Conservation (phyloP, 768 basidiomycete genomes). For the Erythrobasidium yunnanense region DNA sequence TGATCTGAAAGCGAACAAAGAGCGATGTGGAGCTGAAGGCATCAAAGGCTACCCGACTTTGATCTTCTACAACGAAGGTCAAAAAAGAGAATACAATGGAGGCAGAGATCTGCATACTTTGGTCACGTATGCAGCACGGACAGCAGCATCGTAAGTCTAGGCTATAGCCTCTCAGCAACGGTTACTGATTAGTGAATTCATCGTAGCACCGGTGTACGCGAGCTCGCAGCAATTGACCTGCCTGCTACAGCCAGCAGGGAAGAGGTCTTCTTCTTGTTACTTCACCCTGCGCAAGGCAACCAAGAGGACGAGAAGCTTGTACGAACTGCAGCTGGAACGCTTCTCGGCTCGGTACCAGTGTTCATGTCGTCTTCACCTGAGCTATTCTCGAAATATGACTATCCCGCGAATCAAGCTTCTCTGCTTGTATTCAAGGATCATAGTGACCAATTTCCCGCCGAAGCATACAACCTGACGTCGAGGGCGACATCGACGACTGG, state of each 20-base stretch:
- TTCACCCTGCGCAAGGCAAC: conserved; percentile 44
- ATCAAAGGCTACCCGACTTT: conserved; percentile 77
- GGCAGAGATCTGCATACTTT: conserved; percentile 51
- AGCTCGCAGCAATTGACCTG: conserved; percentile 44
- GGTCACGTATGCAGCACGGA: conserved; percentile 8
- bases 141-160: neutral
- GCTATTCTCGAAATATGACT: conserved; percentile 38
- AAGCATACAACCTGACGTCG: conserved; percentile 24
- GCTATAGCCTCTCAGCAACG: neutral
- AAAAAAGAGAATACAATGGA: conserved; percentile 63
- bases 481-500: conserved; percentile 10
- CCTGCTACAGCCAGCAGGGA: conserved; percentile 46
- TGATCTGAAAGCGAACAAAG: conserved; percentile 51
- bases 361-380: conserved; percentile 45
- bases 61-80: conserved; percentile 51
- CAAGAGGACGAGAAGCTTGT: conserved; percentile 46
- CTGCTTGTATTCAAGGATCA: conserved; percentile 56
- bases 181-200: neutral
- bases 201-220: conserved; percentile 43
- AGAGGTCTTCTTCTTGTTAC: conserved; percentile 53
- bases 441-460: conserved; percentile 52
- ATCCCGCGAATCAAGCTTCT: conserved; percentile 37
- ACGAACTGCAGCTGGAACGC: conserved; percentile 50
- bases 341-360: conserved; percentile 48
- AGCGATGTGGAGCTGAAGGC: conserved; percentile 56